These are phyloP conservation scores for Sutorius australiensis DNA, from an alignment of 768 basidiomycete genomes.

Conservation along the genomic window DNA sequence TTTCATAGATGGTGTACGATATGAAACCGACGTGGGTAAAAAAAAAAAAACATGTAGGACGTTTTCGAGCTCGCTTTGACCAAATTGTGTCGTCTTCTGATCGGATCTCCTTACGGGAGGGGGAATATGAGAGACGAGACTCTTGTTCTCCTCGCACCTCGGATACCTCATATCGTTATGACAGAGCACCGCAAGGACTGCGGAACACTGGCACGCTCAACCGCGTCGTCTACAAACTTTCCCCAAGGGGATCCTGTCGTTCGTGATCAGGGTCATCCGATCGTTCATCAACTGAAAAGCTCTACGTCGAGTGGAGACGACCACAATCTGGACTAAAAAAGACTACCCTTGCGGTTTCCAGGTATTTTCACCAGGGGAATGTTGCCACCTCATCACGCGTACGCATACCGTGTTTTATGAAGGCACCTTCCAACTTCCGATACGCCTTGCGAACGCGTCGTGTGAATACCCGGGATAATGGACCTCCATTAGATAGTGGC, in stretches of 20 bases:
- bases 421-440: conserved; percentile 8
- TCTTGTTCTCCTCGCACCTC: neutral
- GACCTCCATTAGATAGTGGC: conserved; percentile 14
- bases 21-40: conserved; percentile 24
- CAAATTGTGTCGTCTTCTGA: conserved; percentile 27
- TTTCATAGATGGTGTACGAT: conserved; percentile 23
- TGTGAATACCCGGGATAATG: conserved; percentile 18
- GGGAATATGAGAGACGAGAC: neutral
- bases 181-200: conserved; percentile 3
- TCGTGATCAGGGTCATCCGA: conserved; percentile 10
- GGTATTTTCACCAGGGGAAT: neutral
- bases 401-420: conserved; percentile 10
- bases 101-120: conserved; percentile 15
- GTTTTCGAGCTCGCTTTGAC: conserved; percentile 27
- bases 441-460: conserved; percentile 13
- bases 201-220: neutral
- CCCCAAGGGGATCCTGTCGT: neutral
- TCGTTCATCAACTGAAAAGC: neutral
- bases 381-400: conserved; percentile 1
- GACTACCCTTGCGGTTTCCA: neutral
- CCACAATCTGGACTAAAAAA: conserved; percentile 15
- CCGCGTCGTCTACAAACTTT: neutral
- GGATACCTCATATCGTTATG: neutral
- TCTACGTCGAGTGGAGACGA: neutral
- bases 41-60: too few relatives aligned